These are phyloP conservation scores for Tricholoma matsutake DNA, from an alignment of 768 basidiomycete genomes.

Conservation along the genomic window DNA sequence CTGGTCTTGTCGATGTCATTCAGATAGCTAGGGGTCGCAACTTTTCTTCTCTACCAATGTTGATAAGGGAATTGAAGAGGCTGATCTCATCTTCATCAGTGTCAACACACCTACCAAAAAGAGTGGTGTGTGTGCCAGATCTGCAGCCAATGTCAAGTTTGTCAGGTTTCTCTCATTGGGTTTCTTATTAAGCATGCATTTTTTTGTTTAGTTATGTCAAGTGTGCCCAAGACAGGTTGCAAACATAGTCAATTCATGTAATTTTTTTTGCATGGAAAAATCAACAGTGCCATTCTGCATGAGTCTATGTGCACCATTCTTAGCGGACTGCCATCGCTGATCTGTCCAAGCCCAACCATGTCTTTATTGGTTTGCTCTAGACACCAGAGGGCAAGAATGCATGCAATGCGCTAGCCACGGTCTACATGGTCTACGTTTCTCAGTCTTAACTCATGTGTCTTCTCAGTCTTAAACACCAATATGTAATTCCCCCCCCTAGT, in stretches of 20 bases:
- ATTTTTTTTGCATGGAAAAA: slow-evolving; percentile 99
- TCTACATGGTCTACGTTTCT: too few species aligned
- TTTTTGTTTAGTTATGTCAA: slow-evolving; percentile 79
- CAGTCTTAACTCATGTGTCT: too few species aligned
- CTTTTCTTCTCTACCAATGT: slow-evolving; percentile 97
- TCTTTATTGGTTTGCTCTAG: slow-evolving; percentile 94
- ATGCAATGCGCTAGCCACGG: slow-evolving; percentile 64
- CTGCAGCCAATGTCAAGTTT: slow-evolving; percentile 97
- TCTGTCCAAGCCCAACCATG: slow-evolving; percentile 88
- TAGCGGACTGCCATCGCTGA: slow-evolving; percentile 96
- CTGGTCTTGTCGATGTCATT: too few species aligned
- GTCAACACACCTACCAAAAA: slow-evolving; percentile 99
- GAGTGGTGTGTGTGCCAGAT: slow-evolving; percentile 94
- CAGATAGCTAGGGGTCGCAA: slow-evolving; percentile 86
- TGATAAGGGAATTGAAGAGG: too few species aligned
- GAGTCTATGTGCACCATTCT: too few species aligned
- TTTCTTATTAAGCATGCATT: slow-evolving; percentile 6
- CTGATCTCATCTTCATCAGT: slow-evolving; percentile 96
- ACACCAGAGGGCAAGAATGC: slow-evolving; percentile 83
- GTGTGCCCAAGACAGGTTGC: slow-evolving; percentile 93
- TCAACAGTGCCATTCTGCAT: too few species aligned
- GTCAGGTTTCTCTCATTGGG: slow-evolving; percentile 4
- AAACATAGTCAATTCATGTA: slow-evolving; percentile 80
- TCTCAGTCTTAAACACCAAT: too few species aligned
- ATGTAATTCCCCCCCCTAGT: too few species aligned